Base-by-base conservation (phyloP, 129 eudicot species). In the Silybum marianum region DNA sequence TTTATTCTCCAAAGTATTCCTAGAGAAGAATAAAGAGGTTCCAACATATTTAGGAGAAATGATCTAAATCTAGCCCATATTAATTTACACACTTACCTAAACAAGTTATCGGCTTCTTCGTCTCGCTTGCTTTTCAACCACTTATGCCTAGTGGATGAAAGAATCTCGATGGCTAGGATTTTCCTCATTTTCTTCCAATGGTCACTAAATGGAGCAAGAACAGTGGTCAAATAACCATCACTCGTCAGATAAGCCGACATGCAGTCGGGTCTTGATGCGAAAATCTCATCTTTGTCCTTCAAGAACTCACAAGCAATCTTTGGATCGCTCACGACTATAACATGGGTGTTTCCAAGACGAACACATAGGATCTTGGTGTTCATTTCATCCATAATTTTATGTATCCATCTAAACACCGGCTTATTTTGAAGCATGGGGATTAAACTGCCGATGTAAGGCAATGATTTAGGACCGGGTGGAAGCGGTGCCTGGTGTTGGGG, bases 151-250 rank as follows among this genome's bases (percentile, higher is more conserved):
- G 19, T 1, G 7, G n/a, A 21, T 13, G 82, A 46, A 18, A 87
- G 72, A n/a, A 87, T 28, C 16, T 83, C 75, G 9, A 38, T 62
- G 44, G 42, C 30, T 21, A 83, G 14, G 32, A 72, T 24, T 70
- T 77, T 80, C 72, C 90, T 75, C 87, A 87, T 83, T 21, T 63
- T 83, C 65, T 68, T 87, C 87, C 90, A 83, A 18, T 76, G 80
- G 25, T 87, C 82, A 1, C 85, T 74, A 9, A n/a, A 1, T 7
- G 87, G 87, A 26, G 38, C 25, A 22, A 83, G 73, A 12, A 12
- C 74, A 0, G 75, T n/a, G 9, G 81, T 48, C n/a, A 78, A 11
- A 76, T 82, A 85, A 13, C 85, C 78, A 18, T 34, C 38, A 42
- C 87, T 75, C 0, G 78, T 38, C 2, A 81, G 38, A 6, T 60